Percentiles rank a stretch among this genome's conserved stretches.
These are phyloP conservation scores for Dimargaris xerosporica DNA, from an alignment of 192 early-diverging fungal species.

Conservation along the genomic window DNA sequence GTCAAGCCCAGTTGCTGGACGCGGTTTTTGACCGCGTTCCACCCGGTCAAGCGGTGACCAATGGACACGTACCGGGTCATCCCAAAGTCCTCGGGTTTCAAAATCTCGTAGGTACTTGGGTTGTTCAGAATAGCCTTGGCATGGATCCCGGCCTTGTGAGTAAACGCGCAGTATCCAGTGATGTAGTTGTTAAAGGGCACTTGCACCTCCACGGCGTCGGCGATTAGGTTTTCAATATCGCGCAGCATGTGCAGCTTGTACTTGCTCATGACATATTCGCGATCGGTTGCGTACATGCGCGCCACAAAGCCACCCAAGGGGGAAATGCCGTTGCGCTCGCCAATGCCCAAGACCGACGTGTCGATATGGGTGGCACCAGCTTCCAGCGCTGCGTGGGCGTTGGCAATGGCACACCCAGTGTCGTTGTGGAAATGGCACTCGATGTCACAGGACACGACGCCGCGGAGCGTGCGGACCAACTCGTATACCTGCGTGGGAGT, in stretches of 20 bases:
- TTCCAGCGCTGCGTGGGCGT: conserved; percentile 91
- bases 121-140: conserved; percentile 99
- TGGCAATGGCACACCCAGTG: conserved; percentile 98
- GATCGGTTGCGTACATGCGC: conserved; percentile 88
- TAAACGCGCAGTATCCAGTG: conserved; percentile 97
- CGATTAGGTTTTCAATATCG: conserved; percentile 92
- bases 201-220: conserved; percentile 82
- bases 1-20: conserved; percentile 78
- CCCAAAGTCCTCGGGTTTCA: conserved; percentile 96
- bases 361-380: conserved; percentile 98
- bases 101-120: conserved; percentile 94
- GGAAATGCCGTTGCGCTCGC: conserved; percentile 97
- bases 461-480: conserved; percentile 84
- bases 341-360: conserved; percentile 94
- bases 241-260: conserved; percentile 87
- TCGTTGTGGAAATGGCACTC: conserved; percentile 99
- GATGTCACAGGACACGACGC: conserved; percentile 94
- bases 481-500: conserved; percentile 97
- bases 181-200: conserved; percentile 99
- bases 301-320: conserved; percentile 88
- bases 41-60: conserved; percentile 92
- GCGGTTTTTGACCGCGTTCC: conserved; percentile 99
- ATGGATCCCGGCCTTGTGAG: conserved; percentile 99
- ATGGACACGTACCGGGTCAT: conserved; percentile 97
- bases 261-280: conserved; percentile 82